Percentiles rank a stretch among this genome's conserved stretches.
These are phyloP conservation scores for Tetrapisispora iriomotensis DNA, from an alignment of 805 yeast species.

Conservation along the genomic window DNA sequence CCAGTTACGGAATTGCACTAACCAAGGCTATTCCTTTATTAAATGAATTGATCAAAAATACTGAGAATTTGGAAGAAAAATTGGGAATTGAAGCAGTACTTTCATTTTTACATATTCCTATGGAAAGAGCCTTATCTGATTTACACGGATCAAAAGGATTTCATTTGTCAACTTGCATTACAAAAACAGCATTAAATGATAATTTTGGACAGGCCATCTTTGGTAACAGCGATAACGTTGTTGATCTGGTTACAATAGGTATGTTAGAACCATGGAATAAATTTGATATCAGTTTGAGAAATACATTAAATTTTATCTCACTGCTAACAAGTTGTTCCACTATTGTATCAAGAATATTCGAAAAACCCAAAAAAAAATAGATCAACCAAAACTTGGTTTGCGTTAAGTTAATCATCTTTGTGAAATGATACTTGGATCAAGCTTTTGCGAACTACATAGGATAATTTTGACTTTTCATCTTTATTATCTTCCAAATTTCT, in stretches of 20 bases:
- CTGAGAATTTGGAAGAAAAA: slow-evolving; percentile 3
- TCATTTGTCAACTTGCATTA: slow-evolving; percentile 7
- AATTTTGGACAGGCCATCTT: slow-evolving; percentile 9
- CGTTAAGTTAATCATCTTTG: too few relatives aligned
- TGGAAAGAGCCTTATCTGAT: slow-evolving; percentile 16
- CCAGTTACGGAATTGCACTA: slow-evolving; percentile 17
- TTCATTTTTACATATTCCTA: slow-evolving; percentile 10
- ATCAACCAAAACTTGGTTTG: neutral
- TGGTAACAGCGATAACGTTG: neutral
- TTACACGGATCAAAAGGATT: slow-evolving; percentile 10
- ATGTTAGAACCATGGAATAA: slow-evolving; percentile 22
- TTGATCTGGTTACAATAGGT: slow-evolving; percentile 6
- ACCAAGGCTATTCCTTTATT: slow-evolving; percentile 14
- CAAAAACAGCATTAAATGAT: slow-evolving; percentile 11
- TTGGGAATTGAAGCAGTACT: slow-evolving; percentile 11
- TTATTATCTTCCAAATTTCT: neutral
- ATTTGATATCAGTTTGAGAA: slow-evolving; percentile 12
- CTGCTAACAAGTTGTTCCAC: slow-evolving; percentile 15
- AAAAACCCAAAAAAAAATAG: slow-evolving; percentile 12
- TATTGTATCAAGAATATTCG: slow-evolving; percentile 16
- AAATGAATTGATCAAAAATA: neutral
- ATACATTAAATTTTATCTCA: slow-evolving; percentile 11
- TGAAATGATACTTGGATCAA: too few relatives aligned
- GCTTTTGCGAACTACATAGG: too few relatives aligned
- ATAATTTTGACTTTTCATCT: too few relatives aligned